These are phyloP conservation scores for Aspergillus luchuensis DNA, from an alignment of 2,329 filamentous ascomycete genomes.

Conservation along the genomic window DNA sequence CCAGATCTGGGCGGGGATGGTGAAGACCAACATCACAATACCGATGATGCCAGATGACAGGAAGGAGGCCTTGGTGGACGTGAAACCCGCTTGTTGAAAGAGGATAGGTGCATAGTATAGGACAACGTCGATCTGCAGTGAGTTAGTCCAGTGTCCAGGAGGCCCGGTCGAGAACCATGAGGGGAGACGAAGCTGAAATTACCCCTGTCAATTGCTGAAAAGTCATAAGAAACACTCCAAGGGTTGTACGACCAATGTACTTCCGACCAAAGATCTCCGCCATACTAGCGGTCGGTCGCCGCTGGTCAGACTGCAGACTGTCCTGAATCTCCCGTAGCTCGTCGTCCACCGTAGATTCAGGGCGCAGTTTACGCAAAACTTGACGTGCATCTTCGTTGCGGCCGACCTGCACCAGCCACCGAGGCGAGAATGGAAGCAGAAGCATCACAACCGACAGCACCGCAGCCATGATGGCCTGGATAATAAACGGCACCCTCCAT, in stretches of 20 bases:
- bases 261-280: conserved; percentile 17
- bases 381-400: conserved; percentile 12
- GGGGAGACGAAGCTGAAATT: not conserved
- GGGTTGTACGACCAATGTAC: conserved; percentile 15
- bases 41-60: conserved; percentile 34
- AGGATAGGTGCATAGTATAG: conserved; percentile 36
- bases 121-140: conserved; percentile 17
- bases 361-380: conserved; percentile 6
- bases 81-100: conserved; percentile 33
- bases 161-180: not conserved
- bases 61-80: conserved; percentile 24
- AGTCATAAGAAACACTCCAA: conserved; percentile 19
- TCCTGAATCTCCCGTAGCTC: conserved; percentile 23
- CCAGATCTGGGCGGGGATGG: conserved; percentile 32
- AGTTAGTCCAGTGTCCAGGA: too few species aligned
- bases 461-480: conserved; percentile 14
- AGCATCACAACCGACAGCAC: conserved; percentile 9
- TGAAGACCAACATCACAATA: conserved; percentile 33
- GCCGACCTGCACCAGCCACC: conserved; percentile 15
- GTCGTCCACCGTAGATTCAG: conserved; percentile 1
- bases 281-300: conserved; percentile 12
- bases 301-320: conserved; percentile 20
- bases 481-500: conserved; percentile 16
- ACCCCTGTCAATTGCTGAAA: conserved; percentile 21
- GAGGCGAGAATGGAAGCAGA: conserved; percentile 17